Base-by-base conservation (phyloP, 805 yeast species). In the Suhomyces sp. region DNA sequence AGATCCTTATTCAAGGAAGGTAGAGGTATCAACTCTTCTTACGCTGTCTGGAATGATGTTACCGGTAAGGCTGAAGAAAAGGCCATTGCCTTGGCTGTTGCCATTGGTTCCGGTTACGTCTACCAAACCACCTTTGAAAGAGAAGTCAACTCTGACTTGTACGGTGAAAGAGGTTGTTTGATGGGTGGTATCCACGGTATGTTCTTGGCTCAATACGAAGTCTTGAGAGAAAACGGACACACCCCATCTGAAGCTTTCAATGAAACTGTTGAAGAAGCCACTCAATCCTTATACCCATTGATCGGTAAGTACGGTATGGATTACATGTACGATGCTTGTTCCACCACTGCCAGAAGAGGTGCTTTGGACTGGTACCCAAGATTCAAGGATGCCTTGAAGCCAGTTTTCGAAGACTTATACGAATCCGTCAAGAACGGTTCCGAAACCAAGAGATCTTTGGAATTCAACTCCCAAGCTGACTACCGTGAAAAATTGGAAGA, bases 141-240 rank as follows among this genome's bases (percentile, higher is more conserved):
- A 76, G 98, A 93, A 77, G 98, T 93, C 63, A 88, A 85, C 88
- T 90, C 98, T 50, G 98, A 93, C 71, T 78, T 93, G 65, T 93
- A 93, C 78, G 98, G 98, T 76, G 98, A 93, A 81, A 88, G 98
- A 80, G 98, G 98, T 67, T 93, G 98, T 77, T 79, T 93, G 57
- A 93, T 91, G 98, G 98, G 98, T 70, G 98, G 98, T 81, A 91
- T 93, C 78, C 98, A 93, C 79, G 98, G 98, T 81, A 93, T 93
- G 98, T 93, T 93, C 93, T 81, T 93, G 63, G 98, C 98, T 56
- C 98, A 93, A 79, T 93, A 93, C 81, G 98, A 93, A 76, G 98
- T 93, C 47, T 83, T 93, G 70, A 90, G 98, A 78, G 98, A 91
- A 79, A 88, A 95, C 68, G 98, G 98, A 52, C 98, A 93, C 83